phyloP scores from a whole-genome alignment of 345 rosid species.

The Odontarrhena argentea region DNA sequence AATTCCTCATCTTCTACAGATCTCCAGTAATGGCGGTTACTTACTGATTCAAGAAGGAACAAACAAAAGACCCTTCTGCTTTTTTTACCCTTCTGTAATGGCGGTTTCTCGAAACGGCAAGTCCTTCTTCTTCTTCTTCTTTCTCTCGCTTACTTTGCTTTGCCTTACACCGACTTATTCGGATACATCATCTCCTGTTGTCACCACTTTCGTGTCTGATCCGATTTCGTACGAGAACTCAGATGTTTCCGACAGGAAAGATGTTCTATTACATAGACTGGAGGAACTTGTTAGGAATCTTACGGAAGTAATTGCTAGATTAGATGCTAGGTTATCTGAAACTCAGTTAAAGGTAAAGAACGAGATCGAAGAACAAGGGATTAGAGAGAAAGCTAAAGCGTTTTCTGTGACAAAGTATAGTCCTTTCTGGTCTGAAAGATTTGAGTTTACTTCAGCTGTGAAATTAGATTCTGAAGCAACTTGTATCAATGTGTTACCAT shows the following conservation, averaged over 20 bases:
- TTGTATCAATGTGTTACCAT: slow-evolving; percentile 73
- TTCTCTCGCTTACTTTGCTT: slow-evolving; percentile 39
- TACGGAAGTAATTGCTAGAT: slow-evolving; percentile 61
- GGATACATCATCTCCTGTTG: slow-evolving; percentile 26
- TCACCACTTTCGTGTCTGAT: slow-evolving; percentile 42
- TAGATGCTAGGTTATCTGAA: slow-evolving; percentile 59
- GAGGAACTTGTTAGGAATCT: slow-evolving; percentile 77
- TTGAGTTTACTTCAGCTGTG: slow-evolving; percentile 85
- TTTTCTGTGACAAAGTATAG: slow-evolving; percentile 68
- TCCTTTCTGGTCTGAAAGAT: slow-evolving; percentile 88
- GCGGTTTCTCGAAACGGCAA: slow-evolving; percentile 59
- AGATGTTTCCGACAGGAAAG: slow-evolving; percentile 23
- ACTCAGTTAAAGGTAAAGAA: slow-evolving; percentile 34
- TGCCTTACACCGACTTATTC: slow-evolving; percentile 42
- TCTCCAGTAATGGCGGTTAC: slow-evolving; percentile 38
- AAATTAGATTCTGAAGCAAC: slow-evolving; percentile 68
- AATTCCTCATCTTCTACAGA: slow-evolving; percentile 20
- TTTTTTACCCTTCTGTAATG: slow-evolving; percentile 42
- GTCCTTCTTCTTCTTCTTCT: slow-evolving; percentile 45
- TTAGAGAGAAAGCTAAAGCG: slow-evolving; percentile 46
- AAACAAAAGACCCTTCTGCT: slow-evolving; percentile 1
- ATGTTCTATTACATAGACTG: slow-evolving; percentile 55
- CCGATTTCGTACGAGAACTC: slow-evolving; percentile 39
- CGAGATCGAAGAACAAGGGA: slow-evolving; percentile 38
- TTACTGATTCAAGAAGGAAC: slow-evolving; percentile 29